Evolutionary conservation across 805 yeast genomes (phyloP), one percentile per base, ranked within the genome.

Genomic region (Jamesozyma jinghongensis): DNA sequence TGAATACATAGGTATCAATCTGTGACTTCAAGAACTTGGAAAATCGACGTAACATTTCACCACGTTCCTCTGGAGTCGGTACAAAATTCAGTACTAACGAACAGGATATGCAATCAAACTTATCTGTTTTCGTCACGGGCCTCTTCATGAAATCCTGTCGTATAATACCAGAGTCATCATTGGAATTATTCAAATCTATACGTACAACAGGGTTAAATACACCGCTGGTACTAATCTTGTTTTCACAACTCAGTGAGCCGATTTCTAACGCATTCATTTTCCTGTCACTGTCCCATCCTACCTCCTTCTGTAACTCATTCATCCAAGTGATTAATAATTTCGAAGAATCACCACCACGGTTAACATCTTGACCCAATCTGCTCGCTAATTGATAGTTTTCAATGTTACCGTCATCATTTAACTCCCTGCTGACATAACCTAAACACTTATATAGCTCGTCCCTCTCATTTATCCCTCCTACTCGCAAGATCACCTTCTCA

Each of bases 301-400:
- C 47, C 2, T 18, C 14, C 3, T 34, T 25, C 1, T 34, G 12
- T 31, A 63, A 38, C 28, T 68, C 71, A 18, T 66, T 63, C 26
- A 85, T 61, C 88, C 94, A 85, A 41, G 77, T 74, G n/a, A 85
- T 71, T 34, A 90, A 64, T 52, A 79, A 68, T 49, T 81, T 84
- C 2, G 95, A 86, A 0, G 96, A 85, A 56, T 90, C 98, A 1
- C 96, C 95, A 0, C 98, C 97, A 46, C 97, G 60, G 36, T 71
- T 70, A 0, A 61, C 57, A 43, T 76, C 74, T 53, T 90, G 98
- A 0, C 98, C 98, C 38, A 77, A 75, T 1, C 82, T 73, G 2
- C 95, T 85, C 0, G 97, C 97, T 17, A 70, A 61, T 54, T 90
- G 98, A 57, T 90, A 90, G 10, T 75, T 74, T 37, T 76, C 71